Evolutionary conservation across 2,329 filamentous ascomycete species (phyloP).

Genomic region (Chaetomiaceae sp.): DNA sequence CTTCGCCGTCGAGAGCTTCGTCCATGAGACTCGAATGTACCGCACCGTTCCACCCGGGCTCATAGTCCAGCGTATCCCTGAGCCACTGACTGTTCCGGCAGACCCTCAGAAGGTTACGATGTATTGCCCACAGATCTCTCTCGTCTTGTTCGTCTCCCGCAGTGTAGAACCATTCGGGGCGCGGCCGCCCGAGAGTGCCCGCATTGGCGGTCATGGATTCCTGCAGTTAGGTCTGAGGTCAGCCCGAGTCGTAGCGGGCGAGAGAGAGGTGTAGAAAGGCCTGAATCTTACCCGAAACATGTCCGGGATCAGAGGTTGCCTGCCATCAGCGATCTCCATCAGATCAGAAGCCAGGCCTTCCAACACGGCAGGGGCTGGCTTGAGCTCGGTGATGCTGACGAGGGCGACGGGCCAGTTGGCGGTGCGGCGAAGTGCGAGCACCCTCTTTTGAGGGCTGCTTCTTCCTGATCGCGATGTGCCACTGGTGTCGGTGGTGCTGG

Average conservation of each 20-base stretch:
- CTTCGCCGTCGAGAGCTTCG: slow-evolving; percentile 7
- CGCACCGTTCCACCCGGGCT: slow-evolving; percentile 8
- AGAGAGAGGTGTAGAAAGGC: not conserved
- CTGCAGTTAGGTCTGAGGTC: slow-evolving; percentile 1
- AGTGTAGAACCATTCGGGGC: slow-evolving; percentile 9
- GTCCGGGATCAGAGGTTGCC: slow-evolving; percentile 7
- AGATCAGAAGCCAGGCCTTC: slow-evolving; percentile 5
- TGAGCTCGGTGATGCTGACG: slow-evolving; percentile 7
- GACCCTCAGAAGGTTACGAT: slow-evolving; percentile 8
- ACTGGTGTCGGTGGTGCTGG: slow-evolving; percentile 1
- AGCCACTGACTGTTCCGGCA: slow-evolving; percentile 5
- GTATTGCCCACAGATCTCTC: not conserved
- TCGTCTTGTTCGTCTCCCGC: slow-evolving; percentile 2
- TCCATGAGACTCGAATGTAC: slow-evolving; percentile 7
- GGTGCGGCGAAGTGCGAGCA: slow-evolving; percentile 4
- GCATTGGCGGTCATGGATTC: slow-evolving; percentile 6
- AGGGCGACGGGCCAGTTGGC: slow-evolving; percentile 3
- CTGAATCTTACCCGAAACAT: slow-evolving; percentile 1
- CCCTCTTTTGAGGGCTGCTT: slow-evolving; percentile 5
- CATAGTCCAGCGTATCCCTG: slow-evolving; percentile 3
- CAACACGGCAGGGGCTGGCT: slow-evolving; percentile 1
- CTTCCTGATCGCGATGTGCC: slow-evolving; percentile 8
- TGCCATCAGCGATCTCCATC: slow-evolving; percentile 9
- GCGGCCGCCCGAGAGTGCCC: not conserved
- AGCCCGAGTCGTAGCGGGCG: not conserved